Evolutionary conservation across 2,329 filamentous ascomycete species (phyloP).

Genomic region (Alternaria triticimaculans): DNA sequence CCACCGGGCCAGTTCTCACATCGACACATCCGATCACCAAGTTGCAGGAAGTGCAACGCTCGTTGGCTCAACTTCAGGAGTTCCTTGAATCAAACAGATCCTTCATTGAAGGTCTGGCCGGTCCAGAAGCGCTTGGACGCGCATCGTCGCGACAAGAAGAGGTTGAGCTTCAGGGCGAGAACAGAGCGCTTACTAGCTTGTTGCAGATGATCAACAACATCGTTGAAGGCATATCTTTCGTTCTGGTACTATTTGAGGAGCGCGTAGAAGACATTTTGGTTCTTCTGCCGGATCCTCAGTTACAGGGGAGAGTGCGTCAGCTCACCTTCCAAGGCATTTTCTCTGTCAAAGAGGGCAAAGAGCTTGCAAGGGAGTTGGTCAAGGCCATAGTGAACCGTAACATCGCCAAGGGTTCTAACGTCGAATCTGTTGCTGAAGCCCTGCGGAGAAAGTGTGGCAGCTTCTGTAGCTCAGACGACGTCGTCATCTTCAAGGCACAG

Average conservation of each 20-base stretch:
- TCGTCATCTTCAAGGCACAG: conserved; percentile 97
- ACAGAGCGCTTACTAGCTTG: conserved; percentile 87
- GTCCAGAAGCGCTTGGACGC: conserved; percentile 81
- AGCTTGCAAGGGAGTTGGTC: conserved; percentile 90
- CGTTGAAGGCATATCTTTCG: conserved; percentile 95
- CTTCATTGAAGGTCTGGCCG: conserved; percentile 93
- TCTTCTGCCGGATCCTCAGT: conserved; percentile 70
- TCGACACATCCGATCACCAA: conserved; percentile 73
- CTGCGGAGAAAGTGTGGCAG: conserved; percentile 89
- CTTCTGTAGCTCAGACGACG: conserved; percentile 97
- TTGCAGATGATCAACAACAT: conserved; percentile 87
- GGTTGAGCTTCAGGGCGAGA: conserved; percentile 89
- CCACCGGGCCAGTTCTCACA: conserved; percentile 67
- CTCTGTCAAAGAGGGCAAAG: conserved; percentile 77
- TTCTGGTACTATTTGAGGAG: conserved; percentile 93
- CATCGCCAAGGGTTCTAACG: conserved; percentile 94
- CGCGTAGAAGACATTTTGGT: conserved; percentile 85
- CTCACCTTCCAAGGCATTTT: conserved; percentile 91
- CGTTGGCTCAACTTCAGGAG: conserved; percentile 76
- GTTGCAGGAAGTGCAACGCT: conserved; percentile 77
- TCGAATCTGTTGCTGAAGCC: conserved; percentile 97
- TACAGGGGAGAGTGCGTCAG: conserved; percentile 72
- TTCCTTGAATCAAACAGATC: conserved; percentile 88
- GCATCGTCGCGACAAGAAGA: conserved; percentile 87
- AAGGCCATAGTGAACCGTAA: conserved; percentile 98